phyloP scores from a whole-genome alignment of 2,329 filamentous ascomycete species.

The Venturia pyrina region DNA sequence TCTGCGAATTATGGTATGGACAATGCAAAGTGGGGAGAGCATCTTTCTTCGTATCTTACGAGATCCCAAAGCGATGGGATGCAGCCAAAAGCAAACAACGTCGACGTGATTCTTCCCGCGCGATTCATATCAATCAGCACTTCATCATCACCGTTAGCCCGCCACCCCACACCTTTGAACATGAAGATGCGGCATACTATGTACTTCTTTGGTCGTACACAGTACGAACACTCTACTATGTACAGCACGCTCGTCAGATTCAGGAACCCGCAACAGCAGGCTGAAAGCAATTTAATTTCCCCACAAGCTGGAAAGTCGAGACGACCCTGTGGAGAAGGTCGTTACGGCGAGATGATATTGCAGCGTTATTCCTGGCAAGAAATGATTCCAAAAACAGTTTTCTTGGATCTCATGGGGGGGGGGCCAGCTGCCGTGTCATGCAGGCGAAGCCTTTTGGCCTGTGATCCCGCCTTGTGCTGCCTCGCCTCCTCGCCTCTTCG shows the following conservation, averaged over 20 bases:
- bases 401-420: not conserved
- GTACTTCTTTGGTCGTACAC: not conserved
- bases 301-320: not conserved
- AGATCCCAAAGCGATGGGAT: not conserved
- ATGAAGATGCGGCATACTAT: not conserved
- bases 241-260: not conserved
- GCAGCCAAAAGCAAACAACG: not conserved
- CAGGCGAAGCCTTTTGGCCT: not conserved
- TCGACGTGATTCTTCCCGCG: not conserved
- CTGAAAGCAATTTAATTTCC: not conserved
- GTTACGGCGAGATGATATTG: not conserved
- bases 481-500: not conserved
- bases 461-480: not conserved
- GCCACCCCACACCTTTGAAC: too few species aligned
- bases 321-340: not conserved
- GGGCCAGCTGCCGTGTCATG: not conserved
- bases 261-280: not conserved
- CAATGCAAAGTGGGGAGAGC: too few species aligned
- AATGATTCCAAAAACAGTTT: slow-evolving; percentile 2
- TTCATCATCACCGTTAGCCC: too few species aligned
- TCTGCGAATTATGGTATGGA: not conserved
- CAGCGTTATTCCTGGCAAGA: not conserved
- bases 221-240: not conserved
- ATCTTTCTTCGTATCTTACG: not conserved
- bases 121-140: not conserved